phyloP scores from a whole-genome alignment of 208 protist species.

The Leishmania aethiopica region DNA sequence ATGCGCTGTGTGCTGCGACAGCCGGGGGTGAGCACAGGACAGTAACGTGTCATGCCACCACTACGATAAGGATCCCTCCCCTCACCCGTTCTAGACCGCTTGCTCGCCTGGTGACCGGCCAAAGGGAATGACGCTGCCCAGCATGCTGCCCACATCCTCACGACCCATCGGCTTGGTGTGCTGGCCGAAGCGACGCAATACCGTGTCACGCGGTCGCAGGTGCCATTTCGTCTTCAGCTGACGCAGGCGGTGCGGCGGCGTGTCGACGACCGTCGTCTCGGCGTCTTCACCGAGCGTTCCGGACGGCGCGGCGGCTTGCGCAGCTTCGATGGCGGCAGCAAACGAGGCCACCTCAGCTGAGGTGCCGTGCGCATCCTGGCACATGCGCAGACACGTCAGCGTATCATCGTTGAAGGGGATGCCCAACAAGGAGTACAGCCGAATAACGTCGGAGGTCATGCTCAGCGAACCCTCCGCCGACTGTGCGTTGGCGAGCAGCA shows the following conservation, averaged over 20 bases:
- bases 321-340: constrained; percentile 22
- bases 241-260: constrained; percentile 68
- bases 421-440: constrained; percentile 63
- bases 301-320: constrained; percentile 17
- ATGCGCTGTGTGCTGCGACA: not conserved
- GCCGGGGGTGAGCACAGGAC: not conserved
- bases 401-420: constrained; percentile 75
- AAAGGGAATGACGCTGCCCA: constrained; percentile 81
- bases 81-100: constrained; percentile 29
- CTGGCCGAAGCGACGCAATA: constrained; percentile 82
- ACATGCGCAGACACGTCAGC: constrained; percentile 51
- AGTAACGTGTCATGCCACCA: not conserved
- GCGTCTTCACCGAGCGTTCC: constrained; percentile 46
- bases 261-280: constrained; percentile 46
- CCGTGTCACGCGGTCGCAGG: constrained; percentile 71
- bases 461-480: constrained; percentile 55
- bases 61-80: not conserved
- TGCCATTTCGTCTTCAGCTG: constrained; percentile 70
- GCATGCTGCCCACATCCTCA: constrained; percentile 72
- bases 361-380: constrained; percentile 49
- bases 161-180: constrained; percentile 39
- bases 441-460: constrained; percentile 74
- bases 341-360: constrained; percentile 41
- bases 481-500: constrained; percentile 84
- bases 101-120: constrained; percentile 75